phyloP scores from a whole-genome alignment of 768 basidiomycete species.

The Mycena amicta region DNA sequence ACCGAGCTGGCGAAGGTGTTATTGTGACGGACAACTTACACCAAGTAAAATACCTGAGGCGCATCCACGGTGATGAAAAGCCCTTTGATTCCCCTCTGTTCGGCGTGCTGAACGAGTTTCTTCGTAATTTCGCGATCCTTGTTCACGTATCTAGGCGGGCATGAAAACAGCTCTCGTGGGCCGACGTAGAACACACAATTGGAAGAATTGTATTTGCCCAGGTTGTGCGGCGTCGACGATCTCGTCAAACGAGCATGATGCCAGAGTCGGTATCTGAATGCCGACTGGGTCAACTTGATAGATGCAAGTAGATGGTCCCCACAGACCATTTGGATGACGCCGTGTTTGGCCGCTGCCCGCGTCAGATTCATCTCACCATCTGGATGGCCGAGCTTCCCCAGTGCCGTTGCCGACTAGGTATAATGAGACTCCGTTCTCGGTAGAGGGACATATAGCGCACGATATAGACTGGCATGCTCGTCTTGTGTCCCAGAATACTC shows the following conservation, averaged over 20 bases:
- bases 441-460: conserved; percentile 37
- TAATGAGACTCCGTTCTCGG: too few species aligned
- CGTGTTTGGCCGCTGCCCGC: conserved; percentile 68
- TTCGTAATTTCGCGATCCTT: conserved; percentile 85
- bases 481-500: conserved; percentile 73
- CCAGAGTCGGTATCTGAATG: conserved; percentile 87
- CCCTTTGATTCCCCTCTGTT: conserved; percentile 86
- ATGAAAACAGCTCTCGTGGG: not conserved
- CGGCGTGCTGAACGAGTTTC: conserved; percentile 88
- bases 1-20: conserved; percentile 53
- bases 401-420: conserved; percentile 80
- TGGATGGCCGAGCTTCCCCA: conserved; percentile 80
- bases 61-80: conserved; percentile 98
- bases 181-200: conserved; percentile 56
- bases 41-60: conserved; percentile 52
- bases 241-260: conserved; percentile 96
- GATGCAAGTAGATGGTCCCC: not conserved
- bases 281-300: too few species aligned
- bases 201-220: conserved; percentile 84
- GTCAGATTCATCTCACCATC: conserved; percentile 81
- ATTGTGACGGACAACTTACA: not conserved
- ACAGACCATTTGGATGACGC: conserved; percentile 54
- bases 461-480: conserved; percentile 81
- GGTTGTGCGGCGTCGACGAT: conserved; percentile 82
- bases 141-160: conserved; percentile 75